Evolutionary conservation across 108 stramenopile species (phyloP).

Genomic region (Nitzschia putrida): DNA sequence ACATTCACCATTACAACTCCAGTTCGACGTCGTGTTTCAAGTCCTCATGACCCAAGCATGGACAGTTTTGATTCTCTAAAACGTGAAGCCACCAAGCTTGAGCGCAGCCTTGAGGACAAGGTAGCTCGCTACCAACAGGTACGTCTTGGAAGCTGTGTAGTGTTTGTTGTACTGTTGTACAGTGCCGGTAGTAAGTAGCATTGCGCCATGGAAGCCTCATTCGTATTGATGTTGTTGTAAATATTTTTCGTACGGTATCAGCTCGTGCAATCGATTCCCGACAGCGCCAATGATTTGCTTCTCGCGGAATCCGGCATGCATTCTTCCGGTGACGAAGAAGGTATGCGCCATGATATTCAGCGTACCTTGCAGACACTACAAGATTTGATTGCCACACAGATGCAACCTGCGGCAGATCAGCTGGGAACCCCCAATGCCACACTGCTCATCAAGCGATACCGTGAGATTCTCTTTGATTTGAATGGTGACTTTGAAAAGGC

Average conservation of each 20-base stretch:
- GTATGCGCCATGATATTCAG: conserved; percentile 72
- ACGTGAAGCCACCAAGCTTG: conserved; percentile 81
- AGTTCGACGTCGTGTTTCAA: conserved; percentile 21
- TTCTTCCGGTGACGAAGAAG: conserved; percentile 61
- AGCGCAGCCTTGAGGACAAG: conserved; percentile 77
- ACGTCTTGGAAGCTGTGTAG: conserved; percentile 2
- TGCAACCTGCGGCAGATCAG: conserved; percentile 65
- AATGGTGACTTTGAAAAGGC: conserved; percentile 76
- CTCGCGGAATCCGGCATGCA: conserved; percentile 62
- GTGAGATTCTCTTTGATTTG: conserved; percentile 84
- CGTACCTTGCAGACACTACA: conserved; percentile 61
- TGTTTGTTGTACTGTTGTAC: neutral
- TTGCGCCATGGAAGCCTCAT: neutral
- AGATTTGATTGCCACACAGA: conserved; percentile 68
- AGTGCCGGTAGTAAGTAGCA: neutral
- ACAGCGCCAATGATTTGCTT: conserved; percentile 40
- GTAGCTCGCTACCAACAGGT: conserved; percentile 85
- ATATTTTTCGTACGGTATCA: too few species aligned
- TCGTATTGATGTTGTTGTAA: too few species aligned
- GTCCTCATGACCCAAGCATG: conserved; percentile 37
- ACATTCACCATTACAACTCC: conserved; percentile 36
- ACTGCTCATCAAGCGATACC: conserved; percentile 75
- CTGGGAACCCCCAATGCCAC: conserved; percentile 52
- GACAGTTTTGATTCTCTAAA: conserved; percentile 73
- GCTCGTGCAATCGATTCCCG: conserved; percentile 40